Evolutionary conservation across 2,329 filamentous ascomycete genomes (phyloP).

Genomic region (Xenosphaeropsis pyriputrescens): DNA sequence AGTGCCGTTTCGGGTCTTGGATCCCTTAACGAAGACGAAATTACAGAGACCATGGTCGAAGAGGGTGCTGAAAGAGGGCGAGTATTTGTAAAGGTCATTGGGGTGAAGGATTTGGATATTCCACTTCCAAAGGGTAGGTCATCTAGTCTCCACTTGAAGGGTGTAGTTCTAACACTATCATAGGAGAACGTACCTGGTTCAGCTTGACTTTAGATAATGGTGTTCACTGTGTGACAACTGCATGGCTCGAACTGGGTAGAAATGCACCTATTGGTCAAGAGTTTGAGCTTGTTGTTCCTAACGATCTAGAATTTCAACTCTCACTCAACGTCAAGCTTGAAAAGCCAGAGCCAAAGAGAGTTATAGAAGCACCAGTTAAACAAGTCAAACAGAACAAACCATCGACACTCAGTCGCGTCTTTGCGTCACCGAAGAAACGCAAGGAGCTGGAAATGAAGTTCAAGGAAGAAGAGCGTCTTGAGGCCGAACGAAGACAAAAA

Average conservation of each 20-base stretch:
- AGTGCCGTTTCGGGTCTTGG: slow-evolving; percentile 55
- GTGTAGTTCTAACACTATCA: background rate
- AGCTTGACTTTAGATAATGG: slow-evolving; percentile 96
- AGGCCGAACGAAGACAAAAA: slow-evolving; percentile 42
- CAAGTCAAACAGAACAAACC: slow-evolving; percentile 54
- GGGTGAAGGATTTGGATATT: slow-evolving; percentile 87
- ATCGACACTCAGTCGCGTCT: slow-evolving; percentile 81
- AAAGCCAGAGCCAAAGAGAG: slow-evolving; percentile 50
- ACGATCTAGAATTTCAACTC: slow-evolving; percentile 97
- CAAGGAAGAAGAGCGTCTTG: slow-evolving; percentile 68
- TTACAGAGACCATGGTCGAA: slow-evolving; percentile 40
- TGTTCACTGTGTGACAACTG: slow-evolving; percentile 91
- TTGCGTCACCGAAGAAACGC: slow-evolving; percentile 90
- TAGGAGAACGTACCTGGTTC: slow-evolving; percentile 85
- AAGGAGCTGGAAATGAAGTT: slow-evolving; percentile 83
- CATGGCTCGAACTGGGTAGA: slow-evolving; percentile 83
- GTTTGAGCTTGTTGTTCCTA: slow-evolving; percentile 92
- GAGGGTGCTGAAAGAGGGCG: slow-evolving; percentile 80
- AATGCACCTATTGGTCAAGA: slow-evolving; percentile 94
- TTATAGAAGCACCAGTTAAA: slow-evolving; percentile 46
- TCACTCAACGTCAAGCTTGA: slow-evolving; percentile 92
- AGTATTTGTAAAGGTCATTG: slow-evolving; percentile 96
- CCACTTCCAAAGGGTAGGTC: slow-evolving; percentile 76
- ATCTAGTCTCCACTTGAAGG: background rate
- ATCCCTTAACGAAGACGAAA: slow-evolving; percentile 42